Conservation (phyloP, 306 rosid species). For the Coriaria nepalensis region DNA sequence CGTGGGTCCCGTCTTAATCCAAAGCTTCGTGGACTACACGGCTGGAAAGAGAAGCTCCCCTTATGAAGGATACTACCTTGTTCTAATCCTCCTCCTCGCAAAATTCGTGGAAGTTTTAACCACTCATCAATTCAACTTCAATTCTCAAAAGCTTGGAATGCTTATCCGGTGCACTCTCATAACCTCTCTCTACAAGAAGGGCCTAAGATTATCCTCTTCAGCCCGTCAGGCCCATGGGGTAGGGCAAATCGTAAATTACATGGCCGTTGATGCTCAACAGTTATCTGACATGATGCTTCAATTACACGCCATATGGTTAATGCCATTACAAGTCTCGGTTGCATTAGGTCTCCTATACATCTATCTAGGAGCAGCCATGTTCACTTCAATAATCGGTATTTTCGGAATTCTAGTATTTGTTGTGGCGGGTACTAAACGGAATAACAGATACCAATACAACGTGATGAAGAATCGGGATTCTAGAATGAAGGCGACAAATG, state of each 20-base stretch:
- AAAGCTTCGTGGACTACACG: conserved; percentile 65
- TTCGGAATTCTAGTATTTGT: conserved; percentile 30
- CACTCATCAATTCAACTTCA: conserved; percentile 82
- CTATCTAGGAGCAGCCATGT: conserved; percentile 38
- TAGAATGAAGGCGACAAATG: conserved; percentile 91
- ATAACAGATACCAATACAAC: conserved; percentile 47
- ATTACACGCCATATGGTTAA: conserved; percentile 76
- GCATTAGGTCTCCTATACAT: conserved; percentile 51
- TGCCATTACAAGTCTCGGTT: conserved; percentile 64
- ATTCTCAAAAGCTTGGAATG: conserved; percentile 85
- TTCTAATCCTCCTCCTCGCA: conserved; percentile 46
- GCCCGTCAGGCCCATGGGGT: conserved; percentile 82
- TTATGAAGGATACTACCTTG: conserved; percentile 75
- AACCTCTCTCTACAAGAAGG: conserved; percentile 77
- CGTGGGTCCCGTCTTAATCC: conserved; percentile 70
- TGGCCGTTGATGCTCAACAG: conserved; percentile 91
- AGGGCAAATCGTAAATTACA: conserved; percentile 88
- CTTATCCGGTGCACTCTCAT: conserved; percentile 68
- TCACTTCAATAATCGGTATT: conserved; percentile 48
- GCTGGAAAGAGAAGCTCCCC: conserved; percentile 61
- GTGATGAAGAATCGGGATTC: conserved; percentile 76
- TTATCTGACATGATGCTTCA: conserved; percentile 90
- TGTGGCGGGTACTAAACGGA: conserved; percentile 24
- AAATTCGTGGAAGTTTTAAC: conserved; percentile 63
- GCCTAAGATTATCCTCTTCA: conserved; percentile 60